Base-by-base conservation (phyloP, 352 stramenopile genomes). In the Nannochloropsis limnetica region DNA sequence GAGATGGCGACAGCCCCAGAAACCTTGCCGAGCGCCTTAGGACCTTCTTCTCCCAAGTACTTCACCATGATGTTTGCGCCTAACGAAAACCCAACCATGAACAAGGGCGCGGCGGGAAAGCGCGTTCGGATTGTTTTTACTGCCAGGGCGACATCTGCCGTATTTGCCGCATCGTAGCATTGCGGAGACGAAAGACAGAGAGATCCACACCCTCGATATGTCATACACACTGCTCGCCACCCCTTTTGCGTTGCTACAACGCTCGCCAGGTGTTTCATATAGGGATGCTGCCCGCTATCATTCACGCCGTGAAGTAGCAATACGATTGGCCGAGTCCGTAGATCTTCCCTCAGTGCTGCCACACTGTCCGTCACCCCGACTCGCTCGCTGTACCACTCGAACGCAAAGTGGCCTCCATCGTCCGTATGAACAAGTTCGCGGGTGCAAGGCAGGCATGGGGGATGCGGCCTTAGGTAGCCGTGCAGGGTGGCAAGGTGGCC, bases 1-100 rank as follows among this genome's bases (percentile, higher is more conserved):
- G 29, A 44, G 20, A 81, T 54, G 0, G 69, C 28, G 69, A 81
- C 69, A 8, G 69, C 69, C 20, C 28, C 28, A 5, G 1, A 44
- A 1, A 81, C 25, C 28, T 1, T 44, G n/a, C 22, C n/a, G 9
- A 23, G 11, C 5, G 28, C 69, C 11, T 20, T 8, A 29, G 61
- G n/a, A 8, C 69, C 69, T 54, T 54, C n/a, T 31, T 81, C 69
- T 14, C 69, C 69, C 69, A 81, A 31, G 28, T 81, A 81, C 69
- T 81, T 81, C 8, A 81, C 69, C 29, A 44, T 81, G 6, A 81
- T 54, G 25, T 81, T 81, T 0, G 69, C 69, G 3, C 69, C 69
- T 2, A 81, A 22, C 14, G 69, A 81, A 31, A 81, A 81, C 11
- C 69, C 69, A 11, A 81, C 29, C 69, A 81, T 11, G 29, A 54